Conservation (phyloP, 2,329 filamentous ascomycete species). For the Penicillium sp. region DNA sequence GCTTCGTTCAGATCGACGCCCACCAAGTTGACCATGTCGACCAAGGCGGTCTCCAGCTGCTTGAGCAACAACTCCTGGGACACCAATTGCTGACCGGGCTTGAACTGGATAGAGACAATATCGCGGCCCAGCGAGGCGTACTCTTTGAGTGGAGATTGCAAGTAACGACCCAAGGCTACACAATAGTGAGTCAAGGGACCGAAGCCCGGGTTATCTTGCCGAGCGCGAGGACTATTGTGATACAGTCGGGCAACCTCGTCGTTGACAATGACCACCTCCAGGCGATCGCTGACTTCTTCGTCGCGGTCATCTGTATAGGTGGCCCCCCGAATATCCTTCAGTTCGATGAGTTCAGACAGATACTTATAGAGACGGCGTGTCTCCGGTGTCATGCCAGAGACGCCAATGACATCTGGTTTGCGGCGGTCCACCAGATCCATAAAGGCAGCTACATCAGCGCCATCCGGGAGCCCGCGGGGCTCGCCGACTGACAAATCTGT, state of each 20-base stretch:
- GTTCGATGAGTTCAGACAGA: conserved; percentile 69
- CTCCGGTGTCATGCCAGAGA: conserved; percentile 84
- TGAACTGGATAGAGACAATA: conserved; percentile 78
- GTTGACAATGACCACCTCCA: conserved; percentile 89
- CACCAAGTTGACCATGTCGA: conserved; percentile 96
- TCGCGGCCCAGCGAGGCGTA: conserved; percentile 90
- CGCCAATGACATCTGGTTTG: conserved; percentile 81
- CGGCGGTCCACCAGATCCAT: conserved; percentile 72
- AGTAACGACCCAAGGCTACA: conserved; percentile 78
- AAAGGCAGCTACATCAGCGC: conserved; percentile 62
- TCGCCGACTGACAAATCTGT: conserved; percentile 63
- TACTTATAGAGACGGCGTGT: conserved; percentile 78
- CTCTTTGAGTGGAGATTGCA: conserved; percentile 94
- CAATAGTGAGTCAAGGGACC: conserved; percentile 80
- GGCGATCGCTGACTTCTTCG: conserved; percentile 67
- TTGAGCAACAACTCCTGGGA: conserved; percentile 81
- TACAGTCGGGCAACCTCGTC: conserved; percentile 97
- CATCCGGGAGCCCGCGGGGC: conserved; percentile 63
- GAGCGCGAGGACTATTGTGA: conserved; percentile 78
- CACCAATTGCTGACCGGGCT: conserved; percentile 81
- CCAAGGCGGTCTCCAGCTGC: conserved; percentile 90
- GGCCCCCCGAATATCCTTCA: conserved; percentile 69
- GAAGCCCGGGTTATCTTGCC: conserved; percentile 73
- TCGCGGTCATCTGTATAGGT: conserved; percentile 80
- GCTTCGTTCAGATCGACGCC: conserved; percentile 95